phyloP scores from a whole-genome alignment of 2,329 filamentous ascomycete species.

The Fusarium vanettenii region DNA sequence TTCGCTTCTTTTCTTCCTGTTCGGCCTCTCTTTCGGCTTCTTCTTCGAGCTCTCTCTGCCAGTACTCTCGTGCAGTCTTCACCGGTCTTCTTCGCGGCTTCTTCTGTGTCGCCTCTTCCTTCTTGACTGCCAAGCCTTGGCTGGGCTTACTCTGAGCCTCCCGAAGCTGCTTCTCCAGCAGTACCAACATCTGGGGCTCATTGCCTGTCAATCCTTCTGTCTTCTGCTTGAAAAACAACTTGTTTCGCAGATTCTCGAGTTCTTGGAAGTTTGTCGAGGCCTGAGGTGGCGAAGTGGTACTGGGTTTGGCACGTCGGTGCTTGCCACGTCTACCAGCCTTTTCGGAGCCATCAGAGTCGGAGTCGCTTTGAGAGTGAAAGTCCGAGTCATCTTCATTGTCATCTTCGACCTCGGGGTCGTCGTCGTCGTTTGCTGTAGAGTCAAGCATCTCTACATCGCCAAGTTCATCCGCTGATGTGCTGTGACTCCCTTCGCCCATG shows the following conservation, averaged over 20 bases:
- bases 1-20: constrained; percentile 7
- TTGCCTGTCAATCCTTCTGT: fast-evolving
- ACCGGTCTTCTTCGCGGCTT: not conserved
- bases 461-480: not conserved
- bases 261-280: fast-evolving
- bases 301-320: fast-evolving
- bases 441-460: not conserved
- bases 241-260: not conserved
- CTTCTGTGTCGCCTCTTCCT: not conserved
- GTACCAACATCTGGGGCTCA: not conserved
- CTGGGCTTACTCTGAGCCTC: not conserved
- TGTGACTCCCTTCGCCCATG: not conserved
- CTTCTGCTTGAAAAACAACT: fast-evolving
- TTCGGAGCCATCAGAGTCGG: not conserved
- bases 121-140: not conserved
- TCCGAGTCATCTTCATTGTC: not conserved
- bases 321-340: not conserved
- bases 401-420: not conserved
- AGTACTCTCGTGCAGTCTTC: not conserved
- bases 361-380: not conserved
- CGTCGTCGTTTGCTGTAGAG: not conserved
- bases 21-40: not conserved
- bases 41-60: not conserved
- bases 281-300: fast-evolving
- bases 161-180: not conserved